Conservation (phyloP, 306 rosid species). For the Abrus precatorius region DNA sequence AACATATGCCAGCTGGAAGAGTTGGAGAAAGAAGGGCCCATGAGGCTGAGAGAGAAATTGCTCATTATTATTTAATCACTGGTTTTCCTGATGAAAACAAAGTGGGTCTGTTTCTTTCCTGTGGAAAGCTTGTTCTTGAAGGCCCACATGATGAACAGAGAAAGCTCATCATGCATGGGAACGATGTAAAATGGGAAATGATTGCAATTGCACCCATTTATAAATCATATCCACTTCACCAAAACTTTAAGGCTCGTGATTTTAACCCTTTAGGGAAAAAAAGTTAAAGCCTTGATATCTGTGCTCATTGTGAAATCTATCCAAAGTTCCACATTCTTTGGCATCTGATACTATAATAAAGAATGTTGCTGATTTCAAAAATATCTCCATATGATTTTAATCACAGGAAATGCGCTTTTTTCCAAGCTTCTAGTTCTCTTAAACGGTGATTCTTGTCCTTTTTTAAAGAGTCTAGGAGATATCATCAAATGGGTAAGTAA, state of each 20-base stretch:
- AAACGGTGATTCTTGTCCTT: constrained; percentile 56
- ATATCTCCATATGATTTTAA: constrained; percentile 50
- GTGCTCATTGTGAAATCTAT: constrained; percentile 41
- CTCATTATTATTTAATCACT: constrained; percentile 53
- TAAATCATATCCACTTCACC: constrained; percentile 51
- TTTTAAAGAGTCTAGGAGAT: constrained; percentile 35
- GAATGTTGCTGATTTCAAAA: constrained; percentile 61
- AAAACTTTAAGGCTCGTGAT: constrained; percentile 20
- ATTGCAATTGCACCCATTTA: constrained; percentile 53
- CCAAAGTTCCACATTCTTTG: constrained; percentile 47
- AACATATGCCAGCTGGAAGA: constrained; percentile 56
- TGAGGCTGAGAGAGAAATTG: constrained; percentile 47
- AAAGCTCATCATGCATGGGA: constrained; percentile 56
- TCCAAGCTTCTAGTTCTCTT: constrained; percentile 49
- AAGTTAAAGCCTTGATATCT: constrained; percentile 31
- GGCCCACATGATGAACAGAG: constrained; percentile 59
- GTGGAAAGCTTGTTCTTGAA: constrained; percentile 37
- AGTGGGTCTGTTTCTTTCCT: constrained; percentile 48
- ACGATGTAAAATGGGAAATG: constrained; percentile 47
- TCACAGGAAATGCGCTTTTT: constrained; percentile 43
- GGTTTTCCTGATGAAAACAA: constrained; percentile 55
- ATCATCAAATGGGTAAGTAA: constrained; percentile 49
- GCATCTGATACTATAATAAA: constrained; percentile 42
- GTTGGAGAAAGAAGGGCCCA: constrained; percentile 56
- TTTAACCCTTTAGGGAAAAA: constrained; percentile 34